Conservation (phyloP, 2,329 filamentous ascomycete genomes). For the Atkinsonella texensis region DNA sequence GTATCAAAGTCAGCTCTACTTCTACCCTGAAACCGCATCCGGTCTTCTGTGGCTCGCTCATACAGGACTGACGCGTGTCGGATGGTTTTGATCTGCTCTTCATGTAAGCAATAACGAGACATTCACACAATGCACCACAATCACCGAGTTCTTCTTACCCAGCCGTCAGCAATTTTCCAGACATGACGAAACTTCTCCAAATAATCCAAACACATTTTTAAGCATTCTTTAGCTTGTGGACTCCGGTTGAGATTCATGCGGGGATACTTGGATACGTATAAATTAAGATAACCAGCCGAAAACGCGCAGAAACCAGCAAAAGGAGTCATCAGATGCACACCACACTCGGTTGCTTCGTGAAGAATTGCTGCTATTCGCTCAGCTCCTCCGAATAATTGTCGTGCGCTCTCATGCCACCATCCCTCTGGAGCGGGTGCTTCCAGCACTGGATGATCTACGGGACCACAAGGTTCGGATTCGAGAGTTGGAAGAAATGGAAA, state of each 20-base stretch:
- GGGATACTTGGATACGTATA: slow-evolving; percentile 28
- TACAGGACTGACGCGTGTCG: slow-evolving; percentile 18
- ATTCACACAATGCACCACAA: background rate
- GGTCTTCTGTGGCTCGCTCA: slow-evolving; percentile 12
- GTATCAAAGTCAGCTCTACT: slow-evolving; percentile 17
- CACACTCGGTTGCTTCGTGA: slow-evolving; percentile 25
- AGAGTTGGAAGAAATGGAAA: slow-evolving; percentile 29
- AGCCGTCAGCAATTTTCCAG: slow-evolving; percentile 19
- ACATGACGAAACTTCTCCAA: slow-evolving; percentile 16
- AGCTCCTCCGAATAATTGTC: slow-evolving; percentile 23
- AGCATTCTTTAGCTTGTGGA: slow-evolving; percentile 10
- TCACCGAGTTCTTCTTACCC: slow-evolving; percentile 9
- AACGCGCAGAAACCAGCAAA: slow-evolving; percentile 35
- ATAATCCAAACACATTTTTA: slow-evolving; percentile 16
- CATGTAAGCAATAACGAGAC: background rate
- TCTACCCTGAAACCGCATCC: slow-evolving; percentile 13
- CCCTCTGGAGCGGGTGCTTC: slow-evolving; percentile 24
- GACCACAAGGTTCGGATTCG: slow-evolving; percentile 22
- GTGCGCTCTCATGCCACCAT: slow-evolving; percentile 28
- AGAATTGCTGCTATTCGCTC: slow-evolving; percentile 24
- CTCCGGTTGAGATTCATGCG: slow-evolving; percentile 27
- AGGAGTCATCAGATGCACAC: slow-evolving; percentile 24
- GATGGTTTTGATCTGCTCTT: slow-evolving; percentile 12
- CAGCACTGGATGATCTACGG: slow-evolving; percentile 27
- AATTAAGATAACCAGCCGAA: slow-evolving; percentile 29